Base-by-base conservation (phyloP, 345 rosid species). In the Anacardium occidentale region DNA sequence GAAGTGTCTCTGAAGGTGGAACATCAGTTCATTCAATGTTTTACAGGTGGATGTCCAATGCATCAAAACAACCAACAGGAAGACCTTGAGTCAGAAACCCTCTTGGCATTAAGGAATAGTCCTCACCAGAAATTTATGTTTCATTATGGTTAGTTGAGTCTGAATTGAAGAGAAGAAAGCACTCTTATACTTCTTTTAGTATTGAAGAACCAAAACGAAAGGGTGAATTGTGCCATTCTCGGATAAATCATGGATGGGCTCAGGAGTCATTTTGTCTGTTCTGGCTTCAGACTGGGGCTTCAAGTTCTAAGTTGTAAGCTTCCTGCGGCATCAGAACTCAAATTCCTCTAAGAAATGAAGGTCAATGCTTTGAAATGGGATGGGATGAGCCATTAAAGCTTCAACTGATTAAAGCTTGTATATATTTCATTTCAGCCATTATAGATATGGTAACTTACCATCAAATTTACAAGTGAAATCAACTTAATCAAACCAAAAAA, bases 1-100 rank as follows among this genome's bases (percentile, higher is more conserved):
- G 83, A 75, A 60, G 78, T 85, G 65, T 76, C 73, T 51, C 87
- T 86, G 0, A 89, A 82, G 59, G 76, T 87, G 67, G 97, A 89
- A 62, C 96, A 86, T 73, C 97, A 95, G 78, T 92, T 94, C 80
- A 85, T 95, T 77, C 88, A 94, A 18, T 81, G 89, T 78, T 87
- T 84, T 76, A 74, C 75, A 0, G 80, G 84, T 67, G 79, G 81
- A 34, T 81, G 89, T 22, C 81, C 80, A 7, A 73, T 79, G 22
- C 83, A 77, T 45, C 81, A 66, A 52, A 76, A 76, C 56, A 66
- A 73, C 71, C 76, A 75, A 74, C 78, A 78, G 17, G 84, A 83
- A 51, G 79, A 68, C 73, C 79, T 62, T 9, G 80, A 69, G 37
- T 77, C 78, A 25, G 80, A 83, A 72, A 76, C 76, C 74, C 87